These are phyloP conservation scores for Parachlorella kessleri DNA, from an alignment of 139 green algal genomes.

Conservation along the genomic window DNA sequence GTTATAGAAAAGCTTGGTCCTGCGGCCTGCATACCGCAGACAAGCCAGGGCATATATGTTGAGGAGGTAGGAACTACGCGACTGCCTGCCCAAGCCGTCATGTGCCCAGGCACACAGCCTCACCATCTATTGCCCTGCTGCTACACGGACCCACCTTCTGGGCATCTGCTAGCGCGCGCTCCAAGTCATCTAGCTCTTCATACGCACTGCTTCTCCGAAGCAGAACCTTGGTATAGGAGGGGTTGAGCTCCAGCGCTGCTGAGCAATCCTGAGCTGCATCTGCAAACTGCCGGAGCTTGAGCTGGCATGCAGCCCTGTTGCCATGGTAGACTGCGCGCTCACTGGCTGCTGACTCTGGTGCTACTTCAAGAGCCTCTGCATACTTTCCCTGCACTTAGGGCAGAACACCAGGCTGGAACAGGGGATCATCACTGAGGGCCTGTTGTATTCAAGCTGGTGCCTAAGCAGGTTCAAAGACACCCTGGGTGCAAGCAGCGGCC, in stretches of 20 bases:
- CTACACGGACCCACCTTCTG: conserved; percentile 43
- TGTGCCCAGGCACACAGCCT: background rate
- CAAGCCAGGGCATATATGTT: too few relatives aligned
- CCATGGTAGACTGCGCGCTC: conserved; percentile 70
- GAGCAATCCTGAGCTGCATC: conserved; percentile 55
- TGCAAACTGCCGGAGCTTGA: conserved; percentile 58
- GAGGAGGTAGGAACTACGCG: background rate
- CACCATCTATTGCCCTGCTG: background rate
- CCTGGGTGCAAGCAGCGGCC: too few relatives aligned
- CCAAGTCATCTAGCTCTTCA: conserved; percentile 82
- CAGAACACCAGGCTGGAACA: too few relatives aligned
- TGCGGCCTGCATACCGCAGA: too few relatives aligned
- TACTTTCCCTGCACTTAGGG: conserved; percentile 67
- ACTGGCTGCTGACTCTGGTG: conserved; percentile 27
- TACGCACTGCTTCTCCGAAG: conserved; percentile 73
- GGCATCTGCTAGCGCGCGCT: conserved; percentile 79
- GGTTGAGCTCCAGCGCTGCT: conserved; percentile 54
- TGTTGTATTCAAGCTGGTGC: too few relatives aligned
- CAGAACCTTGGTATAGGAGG: conserved; percentile 79
- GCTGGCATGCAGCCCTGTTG: conserved; percentile 74
- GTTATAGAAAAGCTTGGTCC: too few relatives aligned
- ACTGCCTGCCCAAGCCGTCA: background rate
- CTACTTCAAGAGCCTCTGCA: conserved; percentile 52
- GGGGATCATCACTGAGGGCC: too few relatives aligned
- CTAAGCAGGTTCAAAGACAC: too few relatives aligned